These are phyloP conservation scores for Euryodendron excelsum DNA, from an alignment of 148 eudicot species.

Conservation along the genomic window DNA sequence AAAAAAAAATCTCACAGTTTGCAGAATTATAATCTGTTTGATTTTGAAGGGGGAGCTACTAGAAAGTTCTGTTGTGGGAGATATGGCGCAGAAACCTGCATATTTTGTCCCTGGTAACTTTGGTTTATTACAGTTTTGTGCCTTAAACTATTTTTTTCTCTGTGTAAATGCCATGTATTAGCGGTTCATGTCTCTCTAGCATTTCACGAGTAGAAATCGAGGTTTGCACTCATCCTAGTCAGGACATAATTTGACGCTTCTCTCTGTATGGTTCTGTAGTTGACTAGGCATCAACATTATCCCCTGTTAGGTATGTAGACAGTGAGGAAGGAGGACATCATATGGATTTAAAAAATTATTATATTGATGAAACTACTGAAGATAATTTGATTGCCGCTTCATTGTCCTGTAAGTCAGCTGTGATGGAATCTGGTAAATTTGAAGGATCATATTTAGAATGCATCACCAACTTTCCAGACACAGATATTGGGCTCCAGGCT, in stretches of 20 bases:
- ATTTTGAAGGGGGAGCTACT: conserved; percentile 92
- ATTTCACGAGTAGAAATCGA: background rate
- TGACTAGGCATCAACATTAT: background rate
- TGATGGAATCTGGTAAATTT: background rate
- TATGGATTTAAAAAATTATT: background rate
- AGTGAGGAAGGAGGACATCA: background rate
- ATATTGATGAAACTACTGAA: background rate
- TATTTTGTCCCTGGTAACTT: conserved; percentile 92
- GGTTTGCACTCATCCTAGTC: background rate
- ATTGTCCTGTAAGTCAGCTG: background rate
- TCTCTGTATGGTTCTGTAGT: background rate
- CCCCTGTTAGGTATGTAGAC: background rate
- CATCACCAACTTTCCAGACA: background rate
- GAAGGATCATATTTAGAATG: background rate
- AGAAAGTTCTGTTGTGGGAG: conserved; percentile 78
- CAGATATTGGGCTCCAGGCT: no score
- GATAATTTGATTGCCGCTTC: background rate
- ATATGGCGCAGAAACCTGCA: conserved; percentile 97
- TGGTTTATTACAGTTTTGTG: background rate
- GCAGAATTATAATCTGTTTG: conserved; percentile 46
- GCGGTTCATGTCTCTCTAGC: background rate
- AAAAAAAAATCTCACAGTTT: conserved; percentile 50
- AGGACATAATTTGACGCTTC: background rate
- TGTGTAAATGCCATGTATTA: conserved; percentile 15
- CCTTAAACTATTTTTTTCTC: conserved; percentile 11